A percentile compares a stretch with the other conserved stretches of the same genome.
Evolutionary conservation across 1,139 yeast species (phyloP).

Genomic region (Yamadazyma atmosphaerica): DNA sequence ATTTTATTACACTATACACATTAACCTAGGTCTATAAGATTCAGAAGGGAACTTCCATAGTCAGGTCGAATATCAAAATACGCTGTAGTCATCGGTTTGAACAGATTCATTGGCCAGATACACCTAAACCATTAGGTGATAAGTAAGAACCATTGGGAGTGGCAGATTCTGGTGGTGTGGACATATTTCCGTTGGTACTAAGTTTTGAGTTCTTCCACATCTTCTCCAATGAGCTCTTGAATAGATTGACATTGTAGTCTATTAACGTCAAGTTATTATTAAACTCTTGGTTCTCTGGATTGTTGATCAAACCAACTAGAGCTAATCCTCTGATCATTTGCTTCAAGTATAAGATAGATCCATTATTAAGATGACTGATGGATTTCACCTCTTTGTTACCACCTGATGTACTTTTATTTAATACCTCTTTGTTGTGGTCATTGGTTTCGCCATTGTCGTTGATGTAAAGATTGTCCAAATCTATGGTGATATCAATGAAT

Average conservation of each 20-base stretch:
- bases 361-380: slow-evolving; percentile 76
- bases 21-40: background rate
- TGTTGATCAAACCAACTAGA: slow-evolving; percentile 79
- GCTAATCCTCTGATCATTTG: slow-evolving; percentile 95
- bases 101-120: background rate
- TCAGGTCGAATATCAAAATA: too few relatives aligned
- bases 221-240: slow-evolving; percentile 74
- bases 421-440: slow-evolving; percentile 5
- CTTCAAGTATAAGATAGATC: slow-evolving; percentile 75
- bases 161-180: background rate
- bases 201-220: slow-evolving; percentile 58
- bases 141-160: slow-evolving; percentile 1
- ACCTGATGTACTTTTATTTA: background rate
- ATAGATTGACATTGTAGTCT: slow-evolving; percentile 85
- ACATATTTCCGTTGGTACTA: background rate
- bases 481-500: slow-evolving; percentile 91
- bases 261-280: slow-evolving; percentile 68
- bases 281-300: slow-evolving; percentile 46
- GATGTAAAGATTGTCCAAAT: slow-evolving; percentile 72
- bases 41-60: too few relatives aligned
- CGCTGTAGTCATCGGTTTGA: too few relatives aligned
- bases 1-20: background rate
- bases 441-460: slow-evolving; percentile 23
- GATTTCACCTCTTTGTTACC: slow-evolving; percentile 52
- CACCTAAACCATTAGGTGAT: background rate